Evolutionary conservation across 805 yeast species (phyloP).

Genomic region (Dipodascus geniculatus): DNA sequence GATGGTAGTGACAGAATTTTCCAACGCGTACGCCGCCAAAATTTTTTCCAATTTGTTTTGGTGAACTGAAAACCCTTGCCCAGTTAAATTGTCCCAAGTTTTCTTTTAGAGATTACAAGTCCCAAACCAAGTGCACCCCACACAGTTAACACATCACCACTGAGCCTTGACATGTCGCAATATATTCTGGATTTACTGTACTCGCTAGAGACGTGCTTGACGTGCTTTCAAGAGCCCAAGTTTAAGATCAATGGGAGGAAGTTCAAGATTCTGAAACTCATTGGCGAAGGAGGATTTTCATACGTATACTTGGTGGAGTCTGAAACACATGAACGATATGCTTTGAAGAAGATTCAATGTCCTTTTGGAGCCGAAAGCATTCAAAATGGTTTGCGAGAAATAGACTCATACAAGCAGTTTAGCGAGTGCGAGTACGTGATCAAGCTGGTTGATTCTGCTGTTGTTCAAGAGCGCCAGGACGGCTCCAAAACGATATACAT

Average conservation of each 20-base stretch:
- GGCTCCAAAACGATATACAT: slow-evolving; percentile 74
- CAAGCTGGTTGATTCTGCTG: slow-evolving; percentile 55
- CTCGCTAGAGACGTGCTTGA: slow-evolving; percentile 25
- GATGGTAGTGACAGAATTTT: no score
- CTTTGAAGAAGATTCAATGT: slow-evolving; percentile 77
- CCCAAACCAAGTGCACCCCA: background rate
- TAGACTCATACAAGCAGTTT: slow-evolving; percentile 64
- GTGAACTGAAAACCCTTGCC: slow-evolving; percentile 1
- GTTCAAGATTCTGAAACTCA: slow-evolving; percentile 53
- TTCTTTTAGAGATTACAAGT: background rate
- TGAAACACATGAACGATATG: slow-evolving; percentile 36
- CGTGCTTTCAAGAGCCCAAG: slow-evolving; percentile 38
- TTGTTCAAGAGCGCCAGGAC: slow-evolving; percentile 54
- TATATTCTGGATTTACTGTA: slow-evolving; percentile 19
- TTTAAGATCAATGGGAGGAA: slow-evolving; percentile 49
- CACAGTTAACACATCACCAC: slow-evolving; percentile 1
- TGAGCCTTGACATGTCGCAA: slow-evolving; percentile 9
- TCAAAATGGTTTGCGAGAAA: slow-evolving; percentile 63
- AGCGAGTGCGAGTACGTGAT: slow-evolving; percentile 50
- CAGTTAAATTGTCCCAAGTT: background rate
- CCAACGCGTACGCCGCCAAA: background rate
- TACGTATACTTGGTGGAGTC: slow-evolving; percentile 67
- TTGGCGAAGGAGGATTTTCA: slow-evolving; percentile 87
- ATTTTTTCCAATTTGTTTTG: background rate
- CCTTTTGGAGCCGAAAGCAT: slow-evolving; percentile 76